Percentiles rank a stretch among this genome's conserved stretches.
These are phyloP conservation scores for Darksidea phi DNA, from an alignment of 495 filamentous ascomycete species.

Conservation along the genomic window DNA sequence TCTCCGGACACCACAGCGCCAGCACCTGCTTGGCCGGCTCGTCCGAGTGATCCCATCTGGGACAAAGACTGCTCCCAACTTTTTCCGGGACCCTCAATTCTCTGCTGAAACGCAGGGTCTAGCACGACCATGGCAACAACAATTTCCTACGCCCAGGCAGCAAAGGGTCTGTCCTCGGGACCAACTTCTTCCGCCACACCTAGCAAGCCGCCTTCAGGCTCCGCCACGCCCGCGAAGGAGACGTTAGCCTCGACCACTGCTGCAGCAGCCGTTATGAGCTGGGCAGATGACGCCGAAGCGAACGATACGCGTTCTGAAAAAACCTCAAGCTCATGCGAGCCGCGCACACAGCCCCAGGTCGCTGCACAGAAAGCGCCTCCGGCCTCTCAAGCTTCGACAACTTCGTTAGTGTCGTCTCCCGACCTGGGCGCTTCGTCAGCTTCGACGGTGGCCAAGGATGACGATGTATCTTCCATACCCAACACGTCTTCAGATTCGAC, in stretches of 20 bases:
- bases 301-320: constrained; percentile 20
- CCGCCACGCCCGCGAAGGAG: constrained; percentile 37
- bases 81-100: background rate
- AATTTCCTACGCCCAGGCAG: constrained; percentile 97
- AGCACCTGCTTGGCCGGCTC: constrained; percentile 25
- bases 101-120: background rate
- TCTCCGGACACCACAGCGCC: constrained; percentile 34
- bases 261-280: constrained; percentile 33
- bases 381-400: constrained; percentile 7
- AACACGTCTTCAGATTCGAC: constrained; percentile 64
- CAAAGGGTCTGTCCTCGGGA: constrained; percentile 64
- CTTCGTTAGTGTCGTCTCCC: constrained; percentile 65
- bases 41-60: constrained; percentile 29
- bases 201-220: constrained; percentile 44
- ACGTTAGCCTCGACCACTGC: constrained; percentile 7
- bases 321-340: constrained; percentile 7
- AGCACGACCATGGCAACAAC: constrained; percentile 30
- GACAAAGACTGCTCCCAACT: constrained; percentile 16
- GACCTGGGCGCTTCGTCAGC: constrained; percentile 65
- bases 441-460: constrained; percentile 67
- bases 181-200: constrained; percentile 28
- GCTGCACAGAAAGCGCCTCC: constrained; percentile 6
- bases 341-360: background rate
- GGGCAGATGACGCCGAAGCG: constrained; percentile 44
- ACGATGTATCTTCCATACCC: constrained; percentile 62